Conservation (phyloP, 129 eudicot genomes). For the Smallanthus sonchifolius region DNA sequence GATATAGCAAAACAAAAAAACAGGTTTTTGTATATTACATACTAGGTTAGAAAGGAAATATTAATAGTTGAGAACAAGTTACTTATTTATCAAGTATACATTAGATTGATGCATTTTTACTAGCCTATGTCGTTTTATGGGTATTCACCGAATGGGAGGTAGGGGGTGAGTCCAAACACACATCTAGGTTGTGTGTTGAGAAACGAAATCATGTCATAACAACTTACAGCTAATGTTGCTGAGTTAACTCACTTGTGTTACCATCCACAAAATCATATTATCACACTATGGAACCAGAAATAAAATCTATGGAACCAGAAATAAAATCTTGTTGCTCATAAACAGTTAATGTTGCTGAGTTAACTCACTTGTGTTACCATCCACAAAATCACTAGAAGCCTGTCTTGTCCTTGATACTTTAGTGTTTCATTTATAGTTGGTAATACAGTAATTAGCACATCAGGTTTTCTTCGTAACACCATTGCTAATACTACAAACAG, state of each 20-base stretch:
- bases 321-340: background rate
- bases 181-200: background rate
- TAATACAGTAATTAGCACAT: conserved; percentile 48
- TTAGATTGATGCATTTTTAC: too few species aligned
- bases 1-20: too few species aligned
- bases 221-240: conserved; percentile 91
- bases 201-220: background rate
- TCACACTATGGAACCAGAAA: background rate
- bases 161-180: too few species aligned
- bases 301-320: too few species aligned
- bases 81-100: too few species aligned
- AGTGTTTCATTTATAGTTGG: conserved; percentile 50
- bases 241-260: too few species aligned
- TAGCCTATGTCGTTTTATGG: too few species aligned
- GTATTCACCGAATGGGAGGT: too few species aligned
- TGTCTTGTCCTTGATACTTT: conserved; percentile 85
- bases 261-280: too few species aligned
- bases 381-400: conserved; percentile 73
- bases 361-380: conserved; percentile 69
- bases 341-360: background rate
- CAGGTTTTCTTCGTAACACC: conserved; percentile 77
- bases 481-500: conserved; percentile 65
- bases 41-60: too few species aligned
- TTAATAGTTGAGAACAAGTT: too few species aligned
- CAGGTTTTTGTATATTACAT: too few species aligned